Base-by-base conservation (phyloP, 2,329 filamentous ascomycete genomes). In the Onygenales sp. region DNA sequence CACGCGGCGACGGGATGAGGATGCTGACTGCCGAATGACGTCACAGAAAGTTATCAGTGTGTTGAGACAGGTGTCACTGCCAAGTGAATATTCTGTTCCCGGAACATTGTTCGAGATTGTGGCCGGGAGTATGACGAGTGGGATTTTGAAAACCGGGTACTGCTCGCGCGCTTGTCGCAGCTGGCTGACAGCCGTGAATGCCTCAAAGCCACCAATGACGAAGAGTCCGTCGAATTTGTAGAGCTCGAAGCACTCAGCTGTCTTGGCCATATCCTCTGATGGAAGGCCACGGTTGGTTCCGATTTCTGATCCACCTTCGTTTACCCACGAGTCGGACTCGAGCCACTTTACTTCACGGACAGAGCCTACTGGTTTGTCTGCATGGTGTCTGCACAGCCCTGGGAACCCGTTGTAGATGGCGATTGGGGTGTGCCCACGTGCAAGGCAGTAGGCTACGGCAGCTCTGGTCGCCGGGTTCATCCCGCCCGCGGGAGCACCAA, bases 51-150 rank as follows among this genome's bases (percentile, higher is more conserved):
- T 82, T 58, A 96, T 89, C 41, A 98, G 79, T 53, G 95, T 90
- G 73, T 98, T 98, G 58, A 98, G 76, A 66, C 93, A 97, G 1
- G 93, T 98, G 65, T 98, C 93, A 35, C 90, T 95, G 43, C 93
- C 93, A 45, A 98, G 82, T 1, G 90, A 96, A 75, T 96, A 97
- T 72, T 98, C 93, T 0, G 92, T 95, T 41, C 93, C 93, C 0
- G 93, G 93, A 4, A 98, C 93, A 69, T 98, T 98, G 78, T 98
- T 98, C 60, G 89, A 95, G 62, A 98, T 92, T 8, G 93, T 98
- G n/a, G 93, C 93, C 0, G 93, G 93, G 31, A 98, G 78, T 43
- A 96, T 80, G 51, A 86, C 81, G 78, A 97, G 89, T 17, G 93
- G 93, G 59, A 98, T 96, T 70, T 89, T 90, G 66, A 98, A 87